A percentile compares a stretch with the other conserved stretches of the same genome.
Conservation (phyloP, 108 stramenopile species). For the Fistulifera solaris region DNA sequence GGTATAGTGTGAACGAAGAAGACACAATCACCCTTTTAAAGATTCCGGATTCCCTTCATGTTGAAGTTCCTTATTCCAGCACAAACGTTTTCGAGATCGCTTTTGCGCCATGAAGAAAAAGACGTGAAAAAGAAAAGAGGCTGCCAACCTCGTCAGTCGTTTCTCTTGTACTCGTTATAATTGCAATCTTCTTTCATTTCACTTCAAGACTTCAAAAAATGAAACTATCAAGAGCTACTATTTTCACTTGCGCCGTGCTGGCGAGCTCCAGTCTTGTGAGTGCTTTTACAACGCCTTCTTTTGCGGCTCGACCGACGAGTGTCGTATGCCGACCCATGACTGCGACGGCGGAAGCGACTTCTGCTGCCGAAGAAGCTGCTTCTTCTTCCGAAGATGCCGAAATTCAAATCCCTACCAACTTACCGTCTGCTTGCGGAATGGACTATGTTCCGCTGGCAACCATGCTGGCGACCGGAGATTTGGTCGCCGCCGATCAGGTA, state of each 20-base stretch:
- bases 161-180: too few species aligned
- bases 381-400: conserved; percentile 27
- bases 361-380: conserved; percentile 28
- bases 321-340: neutral
- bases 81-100: neutral
- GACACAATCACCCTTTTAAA: too few species aligned
- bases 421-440: conserved; percentile 82
- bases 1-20: too few species aligned
- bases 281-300: neutral
- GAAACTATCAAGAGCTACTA: too few species aligned
- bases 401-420: conserved; percentile 70
- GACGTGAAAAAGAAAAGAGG: neutral
- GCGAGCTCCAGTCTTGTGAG: too few species aligned
- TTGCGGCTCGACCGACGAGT: neutral
- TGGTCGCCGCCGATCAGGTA: conserved; percentile 87
- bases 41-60: neutral
- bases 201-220: neutral
- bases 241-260: too few species aligned
- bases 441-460: conserved; percentile 89
- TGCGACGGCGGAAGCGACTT: conserved; percentile 45
- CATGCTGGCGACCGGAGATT: conserved; percentile 82
- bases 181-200: neutral
- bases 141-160: too few species aligned
- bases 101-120: neutral
- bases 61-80: neutral